Conservation (phyloP, 2,329 filamentous ascomycete genomes). For the Arthroderma uncinatum region DNA sequence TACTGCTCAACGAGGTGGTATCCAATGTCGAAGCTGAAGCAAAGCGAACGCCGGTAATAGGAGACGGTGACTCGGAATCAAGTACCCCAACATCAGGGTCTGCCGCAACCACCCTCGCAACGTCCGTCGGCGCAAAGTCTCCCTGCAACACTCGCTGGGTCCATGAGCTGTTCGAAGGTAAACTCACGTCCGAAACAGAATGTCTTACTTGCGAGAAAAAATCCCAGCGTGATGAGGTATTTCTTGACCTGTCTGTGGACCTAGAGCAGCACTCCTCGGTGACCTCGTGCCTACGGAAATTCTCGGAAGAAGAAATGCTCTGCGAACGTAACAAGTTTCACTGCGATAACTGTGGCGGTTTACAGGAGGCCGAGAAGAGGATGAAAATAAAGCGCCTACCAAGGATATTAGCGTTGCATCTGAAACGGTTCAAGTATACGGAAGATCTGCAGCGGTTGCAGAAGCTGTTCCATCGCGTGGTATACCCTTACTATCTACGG, state of each 20-base stretch:
- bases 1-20: slow-evolving; percentile 92
- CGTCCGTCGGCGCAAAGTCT: slow-evolving; percentile 36
- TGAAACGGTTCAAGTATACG: slow-evolving; percentile 98
- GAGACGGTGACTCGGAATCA: slow-evolving; percentile 33
- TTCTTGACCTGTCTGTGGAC: slow-evolving; percentile 91
- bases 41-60: slow-evolving; percentile 31
- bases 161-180: slow-evolving; percentile 91
- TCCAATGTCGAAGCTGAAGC: slow-evolving; percentile 86
- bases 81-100: slow-evolving; percentile 39
- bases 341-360: slow-evolving; percentile 88
- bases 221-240: slow-evolving; percentile 90
- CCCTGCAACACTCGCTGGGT: slow-evolving; percentile 76
- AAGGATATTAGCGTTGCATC: slow-evolving; percentile 77
- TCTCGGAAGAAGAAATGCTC: slow-evolving; percentile 96
- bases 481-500: slow-evolving; percentile 91
- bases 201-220: slow-evolving; percentile 93
- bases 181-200: slow-evolving; percentile 88
- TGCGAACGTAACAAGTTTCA: slow-evolving; percentile 99
- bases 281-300: slow-evolving; percentile 86
- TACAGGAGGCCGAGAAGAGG: slow-evolving; percentile 95
- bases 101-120: slow-evolving; percentile 23
- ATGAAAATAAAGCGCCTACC: slow-evolving; percentile 98
- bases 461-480: slow-evolving; percentile 92
- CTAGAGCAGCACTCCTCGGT: slow-evolving; percentile 91
- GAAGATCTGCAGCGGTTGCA: slow-evolving; percentile 88